Conservation (phyloP, 202 grass and related monocot species). For the Hordeum pubiflorum region DNA sequence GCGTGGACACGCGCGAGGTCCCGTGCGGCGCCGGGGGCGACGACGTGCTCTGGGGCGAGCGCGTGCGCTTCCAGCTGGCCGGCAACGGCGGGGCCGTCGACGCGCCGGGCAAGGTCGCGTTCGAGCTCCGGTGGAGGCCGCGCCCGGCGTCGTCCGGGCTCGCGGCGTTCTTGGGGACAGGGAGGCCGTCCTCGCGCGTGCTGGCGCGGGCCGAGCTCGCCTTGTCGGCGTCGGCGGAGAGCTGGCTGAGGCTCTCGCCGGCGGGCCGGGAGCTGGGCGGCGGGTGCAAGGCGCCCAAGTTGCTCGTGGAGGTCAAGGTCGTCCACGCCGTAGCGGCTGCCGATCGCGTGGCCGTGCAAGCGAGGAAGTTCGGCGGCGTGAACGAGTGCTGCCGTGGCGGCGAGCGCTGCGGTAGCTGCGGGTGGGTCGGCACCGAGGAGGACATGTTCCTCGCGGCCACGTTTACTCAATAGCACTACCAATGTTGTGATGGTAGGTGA, state of each 20-base stretch:
- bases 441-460: slow-evolving; percentile 58
- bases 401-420: slow-evolving; percentile 29
- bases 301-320: slow-evolving; percentile 35
- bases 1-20: slow-evolving; percentile 47
- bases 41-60: slow-evolving; percentile 37
- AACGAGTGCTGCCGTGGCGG: slow-evolving; percentile 4
- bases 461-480: slow-evolving; percentile 7
- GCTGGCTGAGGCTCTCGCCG: slow-evolving; percentile 32
- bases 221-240: slow-evolving; percentile 14
- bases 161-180: slow-evolving; percentile 7
- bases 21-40: background rate
- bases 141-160: slow-evolving; percentile 1
- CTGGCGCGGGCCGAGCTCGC: slow-evolving; percentile 37
- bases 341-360: too few relatives aligned
- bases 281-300: slow-evolving; percentile 30
- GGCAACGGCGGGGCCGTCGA: background rate
- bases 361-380: background rate
- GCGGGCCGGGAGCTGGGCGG: slow-evolving; percentile 2
- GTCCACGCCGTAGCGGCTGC: background rate
- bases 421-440: slow-evolving; percentile 55
- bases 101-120: slow-evolving; percentile 3
- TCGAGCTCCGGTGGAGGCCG: slow-evolving; percentile 55
- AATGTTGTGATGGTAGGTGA: background rate
- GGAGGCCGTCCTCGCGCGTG: slow-evolving; percentile 28
- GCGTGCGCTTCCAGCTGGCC: slow-evolving; percentile 28